Evolutionary conservation across 768 basidiomycete species (phyloP).

Genomic region (Cytidiella melzeri): DNA sequence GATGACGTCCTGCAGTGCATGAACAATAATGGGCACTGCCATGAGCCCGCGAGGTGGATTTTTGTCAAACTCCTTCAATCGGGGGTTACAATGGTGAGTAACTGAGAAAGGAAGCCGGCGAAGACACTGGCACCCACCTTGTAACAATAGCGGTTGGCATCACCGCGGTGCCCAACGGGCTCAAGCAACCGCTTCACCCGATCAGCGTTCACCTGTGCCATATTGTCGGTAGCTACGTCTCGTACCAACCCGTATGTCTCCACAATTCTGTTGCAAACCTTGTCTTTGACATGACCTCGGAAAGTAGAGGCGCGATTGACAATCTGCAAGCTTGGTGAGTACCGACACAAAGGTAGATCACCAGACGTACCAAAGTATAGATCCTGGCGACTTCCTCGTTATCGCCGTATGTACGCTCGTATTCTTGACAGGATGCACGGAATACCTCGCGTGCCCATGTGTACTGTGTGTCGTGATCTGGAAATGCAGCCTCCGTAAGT

Average conservation of each 20-base stretch:
- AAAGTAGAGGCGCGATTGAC: not conserved
- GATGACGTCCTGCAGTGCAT: not conserved
- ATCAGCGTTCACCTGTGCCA: not conserved
- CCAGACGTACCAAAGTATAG: not conserved
- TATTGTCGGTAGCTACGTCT: not conserved
- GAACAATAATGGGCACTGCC: not conserved
- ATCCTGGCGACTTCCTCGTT: not conserved
- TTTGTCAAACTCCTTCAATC: not conserved
- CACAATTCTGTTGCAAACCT: not conserved
- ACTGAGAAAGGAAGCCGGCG: not conserved
- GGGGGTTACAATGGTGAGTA: not conserved
- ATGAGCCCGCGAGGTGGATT: not conserved
- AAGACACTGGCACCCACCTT: not conserved
- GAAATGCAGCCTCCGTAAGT: not conserved
- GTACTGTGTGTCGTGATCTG: not conserved
- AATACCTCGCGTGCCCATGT: not conserved
- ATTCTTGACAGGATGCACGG: not conserved
- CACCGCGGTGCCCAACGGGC: not conserved
- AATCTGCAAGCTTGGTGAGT: not conserved
- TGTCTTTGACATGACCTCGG: not conserved
- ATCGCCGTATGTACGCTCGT: not conserved
- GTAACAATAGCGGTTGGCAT: not conserved
- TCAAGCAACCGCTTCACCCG: not conserved
- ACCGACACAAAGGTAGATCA: not conserved
- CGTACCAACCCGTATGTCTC: not conserved